phyloP scores from a whole-genome alignment of 768 basidiomycete genomes.

The Calocera viscosa region DNA sequence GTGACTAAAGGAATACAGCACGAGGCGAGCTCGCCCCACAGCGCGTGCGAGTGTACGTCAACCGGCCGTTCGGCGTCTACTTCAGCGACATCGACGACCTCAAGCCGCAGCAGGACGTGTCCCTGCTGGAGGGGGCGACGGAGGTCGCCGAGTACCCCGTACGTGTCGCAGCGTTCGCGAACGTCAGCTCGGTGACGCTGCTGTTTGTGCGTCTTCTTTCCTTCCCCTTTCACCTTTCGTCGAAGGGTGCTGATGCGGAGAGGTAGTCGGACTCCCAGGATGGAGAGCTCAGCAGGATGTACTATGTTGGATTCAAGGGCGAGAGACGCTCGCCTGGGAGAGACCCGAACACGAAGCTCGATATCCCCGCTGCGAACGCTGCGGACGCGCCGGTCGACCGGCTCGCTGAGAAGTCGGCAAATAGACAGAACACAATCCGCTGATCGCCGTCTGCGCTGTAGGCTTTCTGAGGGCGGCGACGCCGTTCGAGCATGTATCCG shows the following conservation, averaged over 20 bases:
- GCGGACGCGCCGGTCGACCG: conserved; percentile 44
- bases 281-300: conserved; percentile 47
- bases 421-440: conserved; percentile 26
- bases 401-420: conserved; percentile 26
- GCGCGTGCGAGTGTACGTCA: conserved; percentile 63
- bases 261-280: conserved; percentile 19
- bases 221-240: conserved; percentile 8
- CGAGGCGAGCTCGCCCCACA: conserved; percentile 63
- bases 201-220: conserved; percentile 55
- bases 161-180: conserved; percentile 62
- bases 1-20: conserved; percentile 33
- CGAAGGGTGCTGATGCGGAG: background rate
- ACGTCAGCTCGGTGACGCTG: conserved; percentile 56
- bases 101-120: conserved; percentile 58
- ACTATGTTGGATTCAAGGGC: conserved; percentile 76
- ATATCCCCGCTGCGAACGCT: conserved; percentile 68
- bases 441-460: conserved; percentile 10
- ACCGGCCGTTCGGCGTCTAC: conserved; percentile 57
- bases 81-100: conserved; percentile 59
- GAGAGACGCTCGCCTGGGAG: conserved; percentile 44
- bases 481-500: no score
- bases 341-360: conserved; percentile 50
- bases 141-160: conserved; percentile 65
- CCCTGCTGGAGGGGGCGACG: conserved; percentile 56
- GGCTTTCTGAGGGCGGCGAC: background rate